Base-by-base conservation (phyloP, 2,329 filamentous ascomycete species). In the Colletotrichum zoysiae region DNA sequence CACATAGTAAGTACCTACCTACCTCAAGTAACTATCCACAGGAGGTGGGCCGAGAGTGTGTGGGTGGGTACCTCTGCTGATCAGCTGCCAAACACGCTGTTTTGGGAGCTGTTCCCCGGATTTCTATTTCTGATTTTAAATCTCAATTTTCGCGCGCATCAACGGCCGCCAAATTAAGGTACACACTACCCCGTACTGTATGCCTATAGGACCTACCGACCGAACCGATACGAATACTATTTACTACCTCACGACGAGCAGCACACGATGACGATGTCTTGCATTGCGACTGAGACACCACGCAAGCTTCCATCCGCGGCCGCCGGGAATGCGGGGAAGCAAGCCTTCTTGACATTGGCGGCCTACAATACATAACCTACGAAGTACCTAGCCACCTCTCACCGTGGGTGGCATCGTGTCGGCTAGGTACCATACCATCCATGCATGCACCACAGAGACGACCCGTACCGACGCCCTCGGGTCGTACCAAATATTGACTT, bases 31-130 rank as follows among this genome's bases (percentile, higher is more conserved):
- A 2, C 30, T 4, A 5, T 38, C 35, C 5, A 38, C 35, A 38
- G 35, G 35, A 38, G 35, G 35, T 1, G 35, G 35, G 35, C 35
- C 38, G 11, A 40, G 38, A 40, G 38, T 11, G 16, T 11, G 16
- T 33, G 8, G 16, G 40, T 38, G 33, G 53, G 30, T 38, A n/a
- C 53, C 59, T 65, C 65, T 66, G 65, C 70, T 60, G 70, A 71
- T 71, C 70, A 71, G 56, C 70, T 42, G 14, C 59, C 55, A 63
- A 40, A 53, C 18, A 42, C 40, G 23, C 55, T 65, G 51, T 35
- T 64, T 71, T 38, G 48, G 59, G 58, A 26, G n/a, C 16, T 18
- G 48, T 69, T 69, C 55, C 69, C 69, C 69, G 69, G 69, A 71
- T 56, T 71, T 40, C 12, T n/a, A 11, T 18, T 51, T 23, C 56